A percentile compares a stretch with the other conserved stretches of the same genome.
These are phyloP conservation scores for Scedosporium apiospermum DNA, from an alignment of 2,329 filamentous ascomycete genomes.

Conservation along the genomic window DNA sequence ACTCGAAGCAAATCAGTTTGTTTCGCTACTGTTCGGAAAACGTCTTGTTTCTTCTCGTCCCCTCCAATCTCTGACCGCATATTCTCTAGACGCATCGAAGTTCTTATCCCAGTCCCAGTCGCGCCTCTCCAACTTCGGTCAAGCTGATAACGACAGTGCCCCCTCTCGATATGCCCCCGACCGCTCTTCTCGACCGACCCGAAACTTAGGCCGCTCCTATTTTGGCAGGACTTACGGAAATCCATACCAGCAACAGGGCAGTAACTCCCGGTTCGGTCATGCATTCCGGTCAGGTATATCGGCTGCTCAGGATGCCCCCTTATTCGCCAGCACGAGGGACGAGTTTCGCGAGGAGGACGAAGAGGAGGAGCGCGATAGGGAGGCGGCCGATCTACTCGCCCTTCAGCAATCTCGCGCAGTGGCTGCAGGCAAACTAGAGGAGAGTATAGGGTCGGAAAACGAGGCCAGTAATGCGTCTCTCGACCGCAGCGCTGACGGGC, in stretches of 20 bases:
- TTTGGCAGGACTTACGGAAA: conserved; percentile 48
- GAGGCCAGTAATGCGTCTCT: conserved; percentile 50
- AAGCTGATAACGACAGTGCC: conserved; percentile 36
- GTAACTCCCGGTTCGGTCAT: conserved; percentile 62
- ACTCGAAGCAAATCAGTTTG: not conserved
- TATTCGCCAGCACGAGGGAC: conserved; percentile 90
- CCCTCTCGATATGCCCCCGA: conserved; percentile 19
- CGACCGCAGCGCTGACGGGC: conserved; percentile 29
- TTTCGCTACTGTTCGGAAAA: too few species aligned
- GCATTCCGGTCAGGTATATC: conserved; percentile 71
- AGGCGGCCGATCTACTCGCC: conserved; percentile 90
- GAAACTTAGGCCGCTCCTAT: conserved; percentile 30
- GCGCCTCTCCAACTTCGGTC: conserved; percentile 64
- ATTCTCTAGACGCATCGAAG: conserved; percentile 72
- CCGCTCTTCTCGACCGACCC: conserved; percentile 24
- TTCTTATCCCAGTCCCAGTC: conserved; percentile 97
- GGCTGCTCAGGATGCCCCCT: conserved; percentile 65
- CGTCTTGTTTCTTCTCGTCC: not conserved
- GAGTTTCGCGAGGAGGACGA: conserved; percentile 91
- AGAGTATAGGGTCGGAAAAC: conserved; percentile 76
- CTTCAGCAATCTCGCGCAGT: conserved; percentile 86
- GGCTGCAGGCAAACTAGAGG: conserved; percentile 70
- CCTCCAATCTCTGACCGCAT: not conserved
- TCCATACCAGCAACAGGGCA: conserved; percentile 66
- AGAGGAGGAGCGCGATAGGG: conserved; percentile 78